A percentile compares a stretch with the other conserved stretches of the same genome.
phyloP scores from a whole-genome alignment of 306 rosid species.

The Corylus americana region DNA sequence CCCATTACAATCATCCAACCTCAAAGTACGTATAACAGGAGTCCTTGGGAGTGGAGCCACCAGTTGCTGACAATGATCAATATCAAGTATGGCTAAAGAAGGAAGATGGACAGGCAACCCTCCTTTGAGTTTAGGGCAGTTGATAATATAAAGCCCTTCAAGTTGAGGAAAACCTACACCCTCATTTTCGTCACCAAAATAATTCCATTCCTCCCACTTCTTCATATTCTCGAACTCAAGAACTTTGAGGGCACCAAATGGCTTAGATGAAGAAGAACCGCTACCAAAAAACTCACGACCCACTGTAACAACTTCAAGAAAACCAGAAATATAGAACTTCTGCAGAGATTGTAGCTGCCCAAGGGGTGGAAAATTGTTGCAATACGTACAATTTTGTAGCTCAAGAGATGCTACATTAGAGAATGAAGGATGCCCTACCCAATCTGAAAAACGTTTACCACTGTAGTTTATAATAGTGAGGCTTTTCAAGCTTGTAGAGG shows the following conservation, averaged over 20 bases:
- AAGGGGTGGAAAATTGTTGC: conserved; percentile 7
- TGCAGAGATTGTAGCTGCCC: conserved; percentile 5
- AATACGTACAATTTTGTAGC: background rate
- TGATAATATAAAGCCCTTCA: background rate
- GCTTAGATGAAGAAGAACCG: background rate
- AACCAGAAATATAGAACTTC: conserved; percentile 15
- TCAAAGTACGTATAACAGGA: background rate
- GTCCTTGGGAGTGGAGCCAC: background rate
- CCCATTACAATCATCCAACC: no score
- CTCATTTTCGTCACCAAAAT: background rate
- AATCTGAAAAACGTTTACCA: no score
- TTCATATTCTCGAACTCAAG: background rate
- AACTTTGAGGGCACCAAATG: conserved; percentile 1
- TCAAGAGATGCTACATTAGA: conserved; percentile 4
- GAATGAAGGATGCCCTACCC: conserved; percentile 3
- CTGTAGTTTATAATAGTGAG: no score
- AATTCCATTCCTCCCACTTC: conserved; percentile 8
- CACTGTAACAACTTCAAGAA: background rate
- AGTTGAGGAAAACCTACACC: conserved; percentile 6
- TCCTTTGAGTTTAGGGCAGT: background rate
- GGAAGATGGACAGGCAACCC: background rate
- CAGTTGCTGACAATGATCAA: background rate
- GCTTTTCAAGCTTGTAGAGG: no score
- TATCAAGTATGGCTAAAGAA: background rate
- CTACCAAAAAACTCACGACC: conserved; percentile 13